Conservation (phyloP, 208 protist species). For the Trypanosoma cruzi region DNA sequence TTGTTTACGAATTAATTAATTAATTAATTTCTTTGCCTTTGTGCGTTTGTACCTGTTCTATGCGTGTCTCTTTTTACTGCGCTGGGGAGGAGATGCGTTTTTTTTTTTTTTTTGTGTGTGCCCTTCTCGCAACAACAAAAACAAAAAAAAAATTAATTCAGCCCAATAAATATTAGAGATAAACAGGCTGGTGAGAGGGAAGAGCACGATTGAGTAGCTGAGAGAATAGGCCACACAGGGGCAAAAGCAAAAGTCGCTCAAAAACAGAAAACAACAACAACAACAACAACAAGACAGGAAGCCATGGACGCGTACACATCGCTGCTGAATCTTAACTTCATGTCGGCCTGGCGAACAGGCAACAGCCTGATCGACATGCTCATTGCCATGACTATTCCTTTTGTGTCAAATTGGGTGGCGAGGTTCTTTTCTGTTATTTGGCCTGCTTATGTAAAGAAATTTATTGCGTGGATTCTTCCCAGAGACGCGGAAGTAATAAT, state of each 20-base stretch:
- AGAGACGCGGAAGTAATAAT: conserved; percentile 19
- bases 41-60: not conserved
- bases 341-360: conserved; percentile 85
- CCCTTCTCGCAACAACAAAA: not conserved
- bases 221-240: not conserved
- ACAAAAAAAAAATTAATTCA: not conserved
- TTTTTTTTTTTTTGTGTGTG: conserved; percentile 23
- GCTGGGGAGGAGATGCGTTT: too few relatives aligned
- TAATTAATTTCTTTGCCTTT: not conserved
- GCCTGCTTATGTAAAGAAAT: conserved; percentile 37
- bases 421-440: conserved; percentile 51
- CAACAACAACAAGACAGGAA: not conserved
- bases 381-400: conserved; percentile 76
- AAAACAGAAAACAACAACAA: too few relatives aligned
- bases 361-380: conserved; percentile 83
- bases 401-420: conserved; percentile 52
- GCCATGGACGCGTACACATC: conserved; percentile 82
- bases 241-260: too few relatives aligned
- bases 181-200: not conserved
- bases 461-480: conserved; percentile 26
- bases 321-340: conserved; percentile 89
- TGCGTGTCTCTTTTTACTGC: not conserved
- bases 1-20: not conserved
- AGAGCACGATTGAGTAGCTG: not conserved
- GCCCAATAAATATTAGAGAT: conserved; percentile 1